phyloP scores from a whole-genome alignment of 2,329 filamentous ascomycete genomes.

The Colletotrichum euphorbiae region DNA sequence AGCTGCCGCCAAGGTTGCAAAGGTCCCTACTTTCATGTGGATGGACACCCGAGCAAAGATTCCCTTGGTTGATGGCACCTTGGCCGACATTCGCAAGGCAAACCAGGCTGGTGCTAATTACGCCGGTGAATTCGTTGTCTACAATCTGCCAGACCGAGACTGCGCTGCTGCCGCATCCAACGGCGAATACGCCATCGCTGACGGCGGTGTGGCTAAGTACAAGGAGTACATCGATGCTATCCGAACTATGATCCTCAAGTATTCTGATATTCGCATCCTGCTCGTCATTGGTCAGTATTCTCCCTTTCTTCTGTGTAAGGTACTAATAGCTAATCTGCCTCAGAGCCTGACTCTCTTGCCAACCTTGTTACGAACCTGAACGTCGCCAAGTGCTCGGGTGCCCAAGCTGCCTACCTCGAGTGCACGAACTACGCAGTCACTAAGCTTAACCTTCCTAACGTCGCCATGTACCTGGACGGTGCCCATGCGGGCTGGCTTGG shows the following conservation, averaged over 20 bases:
- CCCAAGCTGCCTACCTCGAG: constrained; percentile 61
- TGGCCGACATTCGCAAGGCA: constrained; percentile 56
- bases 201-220: constrained; percentile 65
- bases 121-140: constrained; percentile 65
- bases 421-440: constrained; percentile 63
- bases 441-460: constrained; percentile 65
- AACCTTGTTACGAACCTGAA: constrained; percentile 68
- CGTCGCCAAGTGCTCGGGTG: constrained; percentile 61
- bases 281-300: constrained; percentile 56
- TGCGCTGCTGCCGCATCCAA: constrained; percentile 68
- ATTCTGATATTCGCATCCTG: constrained; percentile 57
- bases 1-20: constrained; percentile 62
- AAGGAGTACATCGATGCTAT: constrained; percentile 66
- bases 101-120: constrained; percentile 54
- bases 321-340: constrained; percentile 43
- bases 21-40: constrained; percentile 66
- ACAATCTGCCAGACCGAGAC: constrained; percentile 69
- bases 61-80: constrained; percentile 57
- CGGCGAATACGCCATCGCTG: constrained; percentile 64
- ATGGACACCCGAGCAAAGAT: constrained; percentile 64
- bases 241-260: constrained; percentile 54
- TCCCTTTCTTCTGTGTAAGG: not conserved
- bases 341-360: constrained; percentile 68
- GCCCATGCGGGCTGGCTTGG: constrained; percentile 71
- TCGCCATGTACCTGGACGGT: constrained; percentile 65